Evolutionary conservation across 805 yeast genomes (phyloP), one percentile per base, ranked within the genome.

Genomic region (Starmerella sp.): DNA sequence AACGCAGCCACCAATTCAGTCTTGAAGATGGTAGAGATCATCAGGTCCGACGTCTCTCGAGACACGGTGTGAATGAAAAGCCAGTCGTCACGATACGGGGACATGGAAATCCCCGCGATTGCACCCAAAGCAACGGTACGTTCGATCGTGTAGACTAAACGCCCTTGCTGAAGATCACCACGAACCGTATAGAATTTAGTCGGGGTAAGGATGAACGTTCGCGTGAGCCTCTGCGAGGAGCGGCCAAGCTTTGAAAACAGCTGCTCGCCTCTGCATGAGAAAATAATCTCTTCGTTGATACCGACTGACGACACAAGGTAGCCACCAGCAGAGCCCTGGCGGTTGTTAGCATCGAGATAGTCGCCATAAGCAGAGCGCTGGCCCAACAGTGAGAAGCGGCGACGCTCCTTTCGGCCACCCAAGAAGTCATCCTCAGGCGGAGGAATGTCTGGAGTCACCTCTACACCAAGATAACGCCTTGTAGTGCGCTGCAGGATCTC

Each of bases 351-450:
- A 14, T 82, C 86, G 58, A 93, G 71, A 63, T 93, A 93, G 68
- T 93, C 98, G n/a, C 97, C 98, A 82, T 85, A 78, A 62, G 79
- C 95, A 6, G 91, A 83, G 63, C 98, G 79, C 52, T 83, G 84
- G 0, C 97, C 97, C 43, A 89, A 69, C 66, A 93, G 72, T 31
- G 95, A 86, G 77, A 89, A 78, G 51, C 93, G 73, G 66, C 98
- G 81, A 71, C 98, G 85, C 67, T 93, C 93, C 65, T 93, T 93
- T 64, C 85, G 77, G 36, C 83, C 82, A 28, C 76, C 81, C 47
- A 90, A 73, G 41, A 54, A 60, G 10, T 36, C 43, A 49, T 63
- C 66, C 6, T 60, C 54, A 17, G 63, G 63, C 1, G 66, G 64
- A 5, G 61, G 59, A 36, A 89, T 68, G 17, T 76, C 75, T 36